These are phyloP conservation scores for Oryza coarctata DNA, from an alignment of 176 grass and related monocot species.

Conservation along the genomic window DNA sequence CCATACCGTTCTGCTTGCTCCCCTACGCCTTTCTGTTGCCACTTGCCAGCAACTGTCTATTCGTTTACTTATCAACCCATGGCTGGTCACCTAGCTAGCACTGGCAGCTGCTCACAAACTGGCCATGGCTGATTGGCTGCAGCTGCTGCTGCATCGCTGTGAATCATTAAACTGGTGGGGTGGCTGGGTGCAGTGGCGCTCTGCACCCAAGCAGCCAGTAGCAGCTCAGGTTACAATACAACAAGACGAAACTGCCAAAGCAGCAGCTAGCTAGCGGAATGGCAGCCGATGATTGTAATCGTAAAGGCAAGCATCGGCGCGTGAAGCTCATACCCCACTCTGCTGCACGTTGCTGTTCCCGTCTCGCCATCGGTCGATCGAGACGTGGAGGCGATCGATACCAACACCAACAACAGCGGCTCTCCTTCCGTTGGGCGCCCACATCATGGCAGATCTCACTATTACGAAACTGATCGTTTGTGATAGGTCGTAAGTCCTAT, in stretches of 20 bases:
- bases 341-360: too few species aligned
- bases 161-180: neutral
- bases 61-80: neutral
- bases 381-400: neutral
- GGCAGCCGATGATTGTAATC: constrained; percentile 8
- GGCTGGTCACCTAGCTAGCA: neutral
- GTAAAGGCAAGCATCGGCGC: neutral
- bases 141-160: neutral
- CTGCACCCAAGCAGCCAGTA: neutral
- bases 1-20: neutral
- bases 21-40: neutral
- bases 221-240: neutral
- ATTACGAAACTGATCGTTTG: too few species aligned
- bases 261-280: neutral
- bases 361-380: constrained; percentile 11
- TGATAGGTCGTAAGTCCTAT: too few species aligned
- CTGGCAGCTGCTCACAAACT: neutral
- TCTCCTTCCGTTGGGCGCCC: too few species aligned
- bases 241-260: constrained; percentile 6
- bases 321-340: neutral
- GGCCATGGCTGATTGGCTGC: neutral
- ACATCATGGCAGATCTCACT: too few species aligned
- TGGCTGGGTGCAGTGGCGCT: neutral
- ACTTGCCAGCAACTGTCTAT: neutral
- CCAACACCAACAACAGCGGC: neutral